Evolutionary conservation across 2,329 filamentous ascomycete genomes (phyloP), one percentile per base, ranked within the genome.

Genomic region (Colletotrichum costaricense): DNA sequence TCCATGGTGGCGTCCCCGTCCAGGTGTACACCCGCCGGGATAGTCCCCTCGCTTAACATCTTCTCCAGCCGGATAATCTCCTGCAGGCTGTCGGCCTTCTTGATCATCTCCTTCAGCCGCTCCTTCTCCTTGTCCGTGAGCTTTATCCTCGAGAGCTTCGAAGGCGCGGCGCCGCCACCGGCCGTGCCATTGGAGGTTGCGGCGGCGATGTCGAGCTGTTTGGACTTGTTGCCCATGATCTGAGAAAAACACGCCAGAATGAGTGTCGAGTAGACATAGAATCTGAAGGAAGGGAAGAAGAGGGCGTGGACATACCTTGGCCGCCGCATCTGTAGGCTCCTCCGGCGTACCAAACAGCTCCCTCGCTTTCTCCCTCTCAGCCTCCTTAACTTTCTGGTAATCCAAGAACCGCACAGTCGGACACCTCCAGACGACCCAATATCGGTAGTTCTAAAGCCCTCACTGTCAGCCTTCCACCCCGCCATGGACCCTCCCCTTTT

Each of bases 11-110:
- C 84, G 76, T 89, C 88, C 54, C 85, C 87, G 58, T 86, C 86
- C 46, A 84, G 79, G 46, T 89, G 86, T 38, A 92, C 89, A 33
- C 92, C 93, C 42, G 89, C 88, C 2, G 96, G 96, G 82, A 98
- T 88, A 79, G 94, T 88, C 2, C 97, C 97, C 82, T 98, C 96
- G 75, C 94, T 94, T 76, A 98, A 85, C 83, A 97, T 94, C 86
- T 96, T 97, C 86, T 99, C 97, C 80, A 99, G 82, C 77, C 91
- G 89, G 70, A 94, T 93, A 80, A 99, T 97, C 85, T 98, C 97
- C 77, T 95, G 93, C 79, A 99, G 82, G 79, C 93, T 97, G 82
- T 93, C 95, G 6, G 97, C 96, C 79, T 94, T 94, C 83, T 92
- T 92, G 82, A 99, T 97, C 85, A 96, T 88, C 79, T 95, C 93